Conservation (phyloP, 148 eudicot species). For the Cornus controversa region DNA sequence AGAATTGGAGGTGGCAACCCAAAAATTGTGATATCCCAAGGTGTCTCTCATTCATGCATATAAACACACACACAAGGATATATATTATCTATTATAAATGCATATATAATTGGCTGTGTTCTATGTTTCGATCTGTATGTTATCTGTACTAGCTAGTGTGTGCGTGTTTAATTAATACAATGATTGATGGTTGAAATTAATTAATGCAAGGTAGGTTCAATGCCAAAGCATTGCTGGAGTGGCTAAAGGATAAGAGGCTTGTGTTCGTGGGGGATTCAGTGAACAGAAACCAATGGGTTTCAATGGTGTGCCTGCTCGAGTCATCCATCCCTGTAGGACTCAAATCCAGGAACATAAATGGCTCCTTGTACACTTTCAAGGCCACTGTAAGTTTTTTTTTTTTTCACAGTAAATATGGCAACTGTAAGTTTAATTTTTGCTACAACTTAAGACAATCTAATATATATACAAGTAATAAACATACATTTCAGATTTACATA, state of each 20-base stretch:
- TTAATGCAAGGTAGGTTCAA: constrained; percentile 52
- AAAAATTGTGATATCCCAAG: constrained; percentile 76
- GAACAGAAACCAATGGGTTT: constrained; percentile 90
- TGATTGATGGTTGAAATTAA: no score
- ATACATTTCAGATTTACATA: no score
- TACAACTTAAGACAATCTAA: no score
- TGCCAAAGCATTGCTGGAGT: constrained; percentile 68
- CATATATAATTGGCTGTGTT: no score
- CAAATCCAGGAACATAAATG: constrained; percentile 49
- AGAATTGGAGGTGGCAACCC: constrained; percentile 93
- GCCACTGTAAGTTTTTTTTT: constrained; percentile 44
- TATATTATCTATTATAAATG: no score
- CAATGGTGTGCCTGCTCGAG: constrained; percentile 76
- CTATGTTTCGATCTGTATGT: no score
- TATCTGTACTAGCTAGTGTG: background rate
- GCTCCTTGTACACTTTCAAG: constrained; percentile 57
- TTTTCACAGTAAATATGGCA: no score
- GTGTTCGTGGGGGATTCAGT: constrained; percentile 85
- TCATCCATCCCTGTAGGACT: constrained; percentile 37
- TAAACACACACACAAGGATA: no score
- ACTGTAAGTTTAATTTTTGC: no score
- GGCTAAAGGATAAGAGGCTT: constrained; percentile 67
- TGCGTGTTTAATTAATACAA: no score
- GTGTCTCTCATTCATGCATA: no score
- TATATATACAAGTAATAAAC: no score